Percentiles rank a stretch among this genome's conserved stretches.
These are phyloP conservation scores for Tuber brumale DNA, from an alignment of 495 filamentous ascomycete genomes.

Conservation along the genomic window DNA sequence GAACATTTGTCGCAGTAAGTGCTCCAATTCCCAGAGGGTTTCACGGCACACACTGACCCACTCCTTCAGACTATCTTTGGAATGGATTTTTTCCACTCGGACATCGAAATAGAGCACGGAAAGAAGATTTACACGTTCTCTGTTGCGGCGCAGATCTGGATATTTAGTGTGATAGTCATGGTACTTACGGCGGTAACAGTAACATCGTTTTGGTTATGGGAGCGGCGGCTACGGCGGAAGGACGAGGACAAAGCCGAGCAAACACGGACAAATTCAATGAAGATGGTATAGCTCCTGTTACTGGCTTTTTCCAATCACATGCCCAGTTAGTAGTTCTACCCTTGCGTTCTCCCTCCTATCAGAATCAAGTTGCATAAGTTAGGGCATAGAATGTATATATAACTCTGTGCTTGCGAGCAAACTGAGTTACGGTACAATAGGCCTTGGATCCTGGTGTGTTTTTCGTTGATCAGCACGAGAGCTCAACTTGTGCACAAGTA, in stretches of 20 bases:
- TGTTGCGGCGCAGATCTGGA: slow-evolving; percentile 4
- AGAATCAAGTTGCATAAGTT: not conserved
- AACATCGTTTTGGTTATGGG: slow-evolving; percentile 9
- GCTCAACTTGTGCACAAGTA: not conserved
- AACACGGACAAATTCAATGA: not conserved
- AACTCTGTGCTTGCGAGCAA: not conserved
- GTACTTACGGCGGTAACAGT: slow-evolving; percentile 11
- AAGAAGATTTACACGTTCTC: not conserved
- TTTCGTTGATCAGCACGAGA: not conserved
- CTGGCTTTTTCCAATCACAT: not conserved
- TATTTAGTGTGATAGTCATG: not conserved
- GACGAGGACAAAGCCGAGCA: not conserved
- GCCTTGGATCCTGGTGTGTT: too few relatives aligned
- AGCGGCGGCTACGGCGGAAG: not conserved
- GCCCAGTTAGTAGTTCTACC: not conserved
- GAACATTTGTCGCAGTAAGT: slow-evolving; percentile 22
- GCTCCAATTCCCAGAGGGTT: not conserved
- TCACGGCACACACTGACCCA: not conserved
- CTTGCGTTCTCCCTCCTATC: not conserved
- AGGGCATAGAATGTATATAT: not conserved
- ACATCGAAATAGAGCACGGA: slow-evolving; percentile 2
- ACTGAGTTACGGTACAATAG: not conserved
- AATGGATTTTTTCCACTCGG: slow-evolving; percentile 11
- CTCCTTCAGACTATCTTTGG: slow-evolving; percentile 8
- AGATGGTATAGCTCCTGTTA: not conserved